A percentile compares a stretch with the other conserved stretches of the same genome.
phyloP scores from a whole-genome alignment of 2,329 filamentous ascomycete species.

The Lachnellula willkommii region DNA sequence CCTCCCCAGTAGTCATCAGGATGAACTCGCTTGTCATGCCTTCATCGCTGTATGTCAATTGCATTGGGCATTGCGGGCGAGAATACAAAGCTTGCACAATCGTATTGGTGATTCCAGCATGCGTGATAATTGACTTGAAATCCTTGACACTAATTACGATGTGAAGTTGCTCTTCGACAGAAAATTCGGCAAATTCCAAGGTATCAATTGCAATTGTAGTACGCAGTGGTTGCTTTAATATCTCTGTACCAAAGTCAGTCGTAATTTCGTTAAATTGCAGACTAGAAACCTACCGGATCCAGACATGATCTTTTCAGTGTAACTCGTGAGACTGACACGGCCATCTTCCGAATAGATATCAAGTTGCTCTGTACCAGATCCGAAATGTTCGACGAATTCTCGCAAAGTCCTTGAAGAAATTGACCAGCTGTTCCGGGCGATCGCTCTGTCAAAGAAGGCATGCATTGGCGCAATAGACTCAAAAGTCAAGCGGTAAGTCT shows the following conservation, averaged over 20 bases:
- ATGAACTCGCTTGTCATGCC: constrained; percentile 71
- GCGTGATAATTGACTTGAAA: constrained; percentile 71
- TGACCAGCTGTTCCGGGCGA: constrained; percentile 64
- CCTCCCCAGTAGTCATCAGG: constrained; percentile 74
- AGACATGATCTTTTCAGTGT: constrained; percentile 71
- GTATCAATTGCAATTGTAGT: constrained; percentile 74
- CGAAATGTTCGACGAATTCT: constrained; percentile 75
- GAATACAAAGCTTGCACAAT: constrained; percentile 66
- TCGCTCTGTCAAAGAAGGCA: constrained; percentile 64
- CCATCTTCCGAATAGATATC: constrained; percentile 69
- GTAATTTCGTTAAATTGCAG: neutral
- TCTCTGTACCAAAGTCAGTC: constrained; percentile 43
- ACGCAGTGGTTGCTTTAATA: constrained; percentile 73
- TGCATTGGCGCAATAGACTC: constrained; percentile 70
- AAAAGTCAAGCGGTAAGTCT: constrained; percentile 71
- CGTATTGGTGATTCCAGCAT: constrained; percentile 65
- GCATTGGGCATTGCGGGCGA: constrained; percentile 63
- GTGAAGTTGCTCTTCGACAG: constrained; percentile 69
- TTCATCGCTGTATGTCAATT: constrained; percentile 64
- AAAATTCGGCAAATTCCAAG: constrained; percentile 70
- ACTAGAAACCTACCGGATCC: constrained; percentile 47
- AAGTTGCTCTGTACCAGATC: constrained; percentile 72
- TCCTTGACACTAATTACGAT: constrained; percentile 79
- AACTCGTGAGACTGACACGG: constrained; percentile 70
- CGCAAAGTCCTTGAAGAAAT: constrained; percentile 66